These are phyloP conservation scores for Corylus avellana DNA, from an alignment of 306 rosid genomes.

Conservation along the genomic window DNA sequence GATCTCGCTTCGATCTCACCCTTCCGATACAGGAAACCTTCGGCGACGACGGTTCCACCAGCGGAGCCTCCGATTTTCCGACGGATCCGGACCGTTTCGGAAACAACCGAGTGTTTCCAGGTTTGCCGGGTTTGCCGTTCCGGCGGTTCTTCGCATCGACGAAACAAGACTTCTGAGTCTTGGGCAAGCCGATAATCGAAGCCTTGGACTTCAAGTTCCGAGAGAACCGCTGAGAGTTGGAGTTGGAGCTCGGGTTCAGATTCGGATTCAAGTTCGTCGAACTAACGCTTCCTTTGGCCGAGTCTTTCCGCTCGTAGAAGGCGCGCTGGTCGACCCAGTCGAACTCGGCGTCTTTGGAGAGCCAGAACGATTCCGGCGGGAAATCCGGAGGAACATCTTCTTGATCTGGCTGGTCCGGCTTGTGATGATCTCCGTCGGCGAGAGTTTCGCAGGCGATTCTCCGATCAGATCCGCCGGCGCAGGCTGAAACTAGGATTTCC, in stretches of 20 bases:
- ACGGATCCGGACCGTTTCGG: slow-evolving; percentile 65
- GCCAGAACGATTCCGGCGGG: slow-evolving; percentile 90
- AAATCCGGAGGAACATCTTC: slow-evolving; percentile 46
- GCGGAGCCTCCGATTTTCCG: slow-evolving; percentile 51
- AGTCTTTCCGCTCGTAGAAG: slow-evolving; percentile 72
- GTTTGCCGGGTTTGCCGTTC: slow-evolving; percentile 42
- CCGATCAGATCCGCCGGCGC: slow-evolving; percentile 68
- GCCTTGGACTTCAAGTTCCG: slow-evolving; percentile 66
- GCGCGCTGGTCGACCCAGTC: slow-evolving; percentile 94
- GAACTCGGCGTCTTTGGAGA: slow-evolving; percentile 77
- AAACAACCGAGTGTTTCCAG: slow-evolving; percentile 50
- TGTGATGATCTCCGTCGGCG: slow-evolving; percentile 34
- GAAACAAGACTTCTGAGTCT: slow-evolving; percentile 67
- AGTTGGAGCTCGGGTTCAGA: slow-evolving; percentile 33
- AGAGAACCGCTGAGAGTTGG: slow-evolving; percentile 77
- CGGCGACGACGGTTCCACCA: slow-evolving; percentile 84
- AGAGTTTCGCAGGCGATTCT: slow-evolving; percentile 68
- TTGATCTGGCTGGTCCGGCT: slow-evolving; percentile 29
- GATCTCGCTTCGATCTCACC: slow-evolving; percentile 80
- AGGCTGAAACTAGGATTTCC: slow-evolving; percentile 72
- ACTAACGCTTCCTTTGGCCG: slow-evolving; percentile 58
- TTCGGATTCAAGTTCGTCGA: slow-evolving; percentile 52
- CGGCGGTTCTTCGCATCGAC: slow-evolving; percentile 56
- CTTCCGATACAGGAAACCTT: slow-evolving; percentile 96
- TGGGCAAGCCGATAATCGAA: slow-evolving; percentile 75